Evolutionary conservation across 257 asterid genomes (phyloP).

Genomic region (Penstemon eatonii): DNA sequence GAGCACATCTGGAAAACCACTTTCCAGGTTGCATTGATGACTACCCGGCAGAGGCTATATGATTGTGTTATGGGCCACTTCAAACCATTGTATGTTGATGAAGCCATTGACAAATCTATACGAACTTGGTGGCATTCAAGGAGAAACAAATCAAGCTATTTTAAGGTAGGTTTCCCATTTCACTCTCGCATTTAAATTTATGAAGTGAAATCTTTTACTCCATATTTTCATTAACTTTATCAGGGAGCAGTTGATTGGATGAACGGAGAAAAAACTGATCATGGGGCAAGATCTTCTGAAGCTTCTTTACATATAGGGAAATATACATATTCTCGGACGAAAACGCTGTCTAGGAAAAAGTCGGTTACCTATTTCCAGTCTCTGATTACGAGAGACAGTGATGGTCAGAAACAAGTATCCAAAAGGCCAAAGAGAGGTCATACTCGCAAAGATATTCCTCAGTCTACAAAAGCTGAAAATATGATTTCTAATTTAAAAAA

Average conservation of each 20-base stretch:
- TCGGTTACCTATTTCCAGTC: constrained; percentile 44
- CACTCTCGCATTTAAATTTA: constrained; percentile 25
- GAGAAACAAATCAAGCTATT: constrained; percentile 36
- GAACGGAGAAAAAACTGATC: constrained; percentile 36
- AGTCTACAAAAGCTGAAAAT: constrained; percentile 32
- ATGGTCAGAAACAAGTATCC: constrained; percentile 36
- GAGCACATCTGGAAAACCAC: constrained; percentile 38
- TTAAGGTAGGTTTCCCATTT: constrained; percentile 40
- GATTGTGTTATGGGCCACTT: constrained; percentile 57
- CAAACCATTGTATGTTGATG: constrained; percentile 48
- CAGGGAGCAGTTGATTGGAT: constrained; percentile 39
- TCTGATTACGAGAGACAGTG: constrained; percentile 37
- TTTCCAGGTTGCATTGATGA: constrained; percentile 58
- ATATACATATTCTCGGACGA: constrained; percentile 61
- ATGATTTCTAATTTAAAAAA: constrained; percentile 26
- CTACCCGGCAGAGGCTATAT: constrained; percentile 60
- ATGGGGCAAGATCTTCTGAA: constrained; percentile 38
- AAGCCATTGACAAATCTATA: constrained; percentile 43
- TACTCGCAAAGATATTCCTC: constrained; percentile 31
- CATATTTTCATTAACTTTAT: constrained; percentile 27
- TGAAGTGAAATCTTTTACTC: constrained; percentile 4
- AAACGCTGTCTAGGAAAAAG: constrained; percentile 43
- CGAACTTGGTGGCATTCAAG: constrained; percentile 28
- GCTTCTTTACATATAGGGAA: constrained; percentile 45
- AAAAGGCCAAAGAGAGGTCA: constrained; percentile 51